Percentiles rank a stretch among this genome's conserved stretches.
phyloP scores from a whole-genome alignment of 441 rosid species.

The Arabidopsis lyrata region DNA sequence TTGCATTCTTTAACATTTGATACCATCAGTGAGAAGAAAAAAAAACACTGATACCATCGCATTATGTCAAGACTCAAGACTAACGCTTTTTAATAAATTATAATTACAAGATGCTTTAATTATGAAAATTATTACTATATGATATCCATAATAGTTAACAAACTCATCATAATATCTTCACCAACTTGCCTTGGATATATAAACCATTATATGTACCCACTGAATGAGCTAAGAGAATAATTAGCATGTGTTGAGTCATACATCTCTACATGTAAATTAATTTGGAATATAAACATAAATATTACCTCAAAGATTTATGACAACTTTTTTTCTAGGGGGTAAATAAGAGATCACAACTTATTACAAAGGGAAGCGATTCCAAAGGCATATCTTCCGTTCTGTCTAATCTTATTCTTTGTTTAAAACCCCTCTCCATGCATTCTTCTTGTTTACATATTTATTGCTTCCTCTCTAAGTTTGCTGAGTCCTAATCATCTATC shows the following conservation, averaged over 20 bases:
- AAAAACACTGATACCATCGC: constrained; percentile 2
- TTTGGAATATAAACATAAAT: constrained; percentile 34
- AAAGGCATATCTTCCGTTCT: constrained; percentile 62
- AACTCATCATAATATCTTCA: constrained; percentile 36
- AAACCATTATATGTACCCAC: constrained; percentile 28
- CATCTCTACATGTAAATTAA: constrained; percentile 21
- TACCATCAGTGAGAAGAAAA: neutral
- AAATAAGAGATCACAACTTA: constrained; percentile 29
- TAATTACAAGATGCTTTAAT: constrained; percentile 32
- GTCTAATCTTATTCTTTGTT: constrained; percentile 42
- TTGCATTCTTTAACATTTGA: constrained; percentile 26
- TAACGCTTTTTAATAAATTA: constrained; percentile 32
- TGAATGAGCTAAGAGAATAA: neutral
- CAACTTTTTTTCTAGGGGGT: neutral
- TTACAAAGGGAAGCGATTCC: constrained; percentile 60
- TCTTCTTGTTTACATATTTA: constrained; percentile 27
- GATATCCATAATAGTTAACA: constrained; percentile 32
- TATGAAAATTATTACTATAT: constrained; percentile 28
- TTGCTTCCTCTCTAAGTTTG: constrained; percentile 35
- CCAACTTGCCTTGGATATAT: constrained; percentile 34
- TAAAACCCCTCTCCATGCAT: constrained; percentile 37
- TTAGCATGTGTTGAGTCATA: constrained; percentile 27
- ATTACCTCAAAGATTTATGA: neutral
- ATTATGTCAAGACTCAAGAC: constrained; percentile 36
- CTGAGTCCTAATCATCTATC: constrained; percentile 24